These are phyloP conservation scores for Aristolochia californica DNA, from an alignment of 164 flowering plant species.

Conservation along the genomic window DNA sequence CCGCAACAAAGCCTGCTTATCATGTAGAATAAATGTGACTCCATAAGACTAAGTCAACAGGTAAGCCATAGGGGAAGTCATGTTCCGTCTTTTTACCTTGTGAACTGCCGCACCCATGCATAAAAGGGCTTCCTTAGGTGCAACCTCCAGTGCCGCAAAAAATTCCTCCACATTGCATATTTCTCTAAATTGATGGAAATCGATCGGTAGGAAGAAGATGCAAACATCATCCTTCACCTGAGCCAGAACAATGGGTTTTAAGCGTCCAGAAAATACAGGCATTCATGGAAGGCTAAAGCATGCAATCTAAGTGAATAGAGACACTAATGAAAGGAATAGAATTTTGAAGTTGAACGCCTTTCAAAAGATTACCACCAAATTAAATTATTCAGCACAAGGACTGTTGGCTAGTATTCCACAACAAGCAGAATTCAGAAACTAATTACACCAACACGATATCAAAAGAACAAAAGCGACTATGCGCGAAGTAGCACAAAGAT, in stretches of 20 bases:
- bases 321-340: background rate
- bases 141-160: constrained; percentile 35
- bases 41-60: constrained; percentile 1
- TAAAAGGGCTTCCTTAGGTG: constrained; percentile 57
- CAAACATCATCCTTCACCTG: constrained; percentile 65
- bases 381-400: background rate
- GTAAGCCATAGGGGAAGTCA: background rate
- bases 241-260: background rate
- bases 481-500: no score
- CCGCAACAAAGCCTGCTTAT: constrained; percentile 34
- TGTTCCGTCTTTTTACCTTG: constrained; percentile 34
- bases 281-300: background rate
- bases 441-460: background rate
- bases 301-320: no score
- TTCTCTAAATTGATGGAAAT: constrained; percentile 50
- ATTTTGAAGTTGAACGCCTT: constrained; percentile 1
- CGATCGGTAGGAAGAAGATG: constrained; percentile 37
- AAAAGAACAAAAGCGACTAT: background rate
- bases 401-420: no score
- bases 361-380: background rate
- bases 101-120: constrained; percentile 83
- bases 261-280: background rate
- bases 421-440: background rate
- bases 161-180: constrained; percentile 38
- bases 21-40: background rate